Conservation (phyloP, 1,139 yeast genomes). For the Taphrina confusa region DNA sequence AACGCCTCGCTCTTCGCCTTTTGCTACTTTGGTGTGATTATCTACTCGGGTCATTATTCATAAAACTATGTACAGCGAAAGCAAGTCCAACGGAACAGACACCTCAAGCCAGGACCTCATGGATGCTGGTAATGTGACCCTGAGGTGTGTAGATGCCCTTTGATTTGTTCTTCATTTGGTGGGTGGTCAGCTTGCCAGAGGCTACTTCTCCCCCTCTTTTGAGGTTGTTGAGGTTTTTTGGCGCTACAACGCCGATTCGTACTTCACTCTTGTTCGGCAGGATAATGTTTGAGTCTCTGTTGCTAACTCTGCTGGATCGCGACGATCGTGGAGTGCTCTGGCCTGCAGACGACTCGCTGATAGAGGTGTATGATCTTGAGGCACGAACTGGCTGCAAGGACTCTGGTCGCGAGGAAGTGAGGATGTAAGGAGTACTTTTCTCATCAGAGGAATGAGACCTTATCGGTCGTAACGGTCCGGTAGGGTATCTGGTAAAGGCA, state of each 20-base stretch:
- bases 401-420: not conserved
- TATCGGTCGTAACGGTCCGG: not conserved
- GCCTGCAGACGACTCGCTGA: not conserved
- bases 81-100: too few relatives aligned
- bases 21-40: too few relatives aligned
- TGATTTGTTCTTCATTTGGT: conserved; percentile 3
- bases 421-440: not conserved
- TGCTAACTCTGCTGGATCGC: not conserved
- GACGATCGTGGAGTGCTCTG: not conserved
- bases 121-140: conserved; percentile 30
- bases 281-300: not conserved
- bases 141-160: conserved; percentile 11
- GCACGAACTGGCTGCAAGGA: not conserved
- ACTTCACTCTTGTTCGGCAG: conserved; percentile 4
- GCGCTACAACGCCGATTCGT: conserved; percentile 27
- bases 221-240: conserved; percentile 13
- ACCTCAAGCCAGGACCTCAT: conserved; percentile 10
- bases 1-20: conserved; percentile 9
- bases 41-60: not conserved
- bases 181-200: not conserved
- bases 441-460: not conserved
- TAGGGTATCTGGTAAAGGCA: not conserved
- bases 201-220: not conserved
- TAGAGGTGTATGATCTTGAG: conserved; percentile 2
- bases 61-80: not conserved